These are phyloP conservation scores for Plantago lanceolata DNA, from an alignment of 305 asterid genomes.

Conservation along the genomic window DNA sequence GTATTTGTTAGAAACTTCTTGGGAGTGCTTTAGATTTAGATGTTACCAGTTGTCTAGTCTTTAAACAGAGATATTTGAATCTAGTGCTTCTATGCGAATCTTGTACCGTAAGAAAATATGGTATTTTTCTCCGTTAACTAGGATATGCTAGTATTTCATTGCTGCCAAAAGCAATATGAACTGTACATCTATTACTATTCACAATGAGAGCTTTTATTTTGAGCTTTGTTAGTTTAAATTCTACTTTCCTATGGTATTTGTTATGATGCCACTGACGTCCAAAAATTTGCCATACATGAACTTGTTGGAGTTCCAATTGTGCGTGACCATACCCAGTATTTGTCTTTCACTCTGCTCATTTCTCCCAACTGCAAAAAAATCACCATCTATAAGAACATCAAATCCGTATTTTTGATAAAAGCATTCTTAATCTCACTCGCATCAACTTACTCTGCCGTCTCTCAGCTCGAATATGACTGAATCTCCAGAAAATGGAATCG, in stretches of 20 bases:
- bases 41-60: too few relatives aligned
- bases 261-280: constrained; percentile 56
- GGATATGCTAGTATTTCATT: too few relatives aligned
- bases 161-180: neutral
- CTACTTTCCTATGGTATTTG: neutral
- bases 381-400: neutral
- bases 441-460: constrained; percentile 73
- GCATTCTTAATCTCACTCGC: neutral
- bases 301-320: constrained; percentile 81
- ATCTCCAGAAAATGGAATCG: constrained; percentile 62
- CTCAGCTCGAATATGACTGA: constrained; percentile 67
- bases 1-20: too few relatives aligned
- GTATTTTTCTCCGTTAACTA: too few relatives aligned
- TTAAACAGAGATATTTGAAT: too few relatives aligned
- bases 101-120: too few relatives aligned
- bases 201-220: neutral
- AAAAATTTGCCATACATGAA: constrained; percentile 46
- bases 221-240: neutral
- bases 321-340: constrained; percentile 65
- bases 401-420: neutral
- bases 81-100: too few relatives aligned
- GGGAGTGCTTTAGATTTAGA: too few relatives aligned
- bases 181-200: neutral
- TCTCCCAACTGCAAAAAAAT: constrained; percentile 62
- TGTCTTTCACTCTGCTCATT: constrained; percentile 42